Evolutionary conservation across 1,139 yeast species (phyloP), one percentile per base, ranked within the genome.

Genomic region (Eremothecium sinecaudum): DNA sequence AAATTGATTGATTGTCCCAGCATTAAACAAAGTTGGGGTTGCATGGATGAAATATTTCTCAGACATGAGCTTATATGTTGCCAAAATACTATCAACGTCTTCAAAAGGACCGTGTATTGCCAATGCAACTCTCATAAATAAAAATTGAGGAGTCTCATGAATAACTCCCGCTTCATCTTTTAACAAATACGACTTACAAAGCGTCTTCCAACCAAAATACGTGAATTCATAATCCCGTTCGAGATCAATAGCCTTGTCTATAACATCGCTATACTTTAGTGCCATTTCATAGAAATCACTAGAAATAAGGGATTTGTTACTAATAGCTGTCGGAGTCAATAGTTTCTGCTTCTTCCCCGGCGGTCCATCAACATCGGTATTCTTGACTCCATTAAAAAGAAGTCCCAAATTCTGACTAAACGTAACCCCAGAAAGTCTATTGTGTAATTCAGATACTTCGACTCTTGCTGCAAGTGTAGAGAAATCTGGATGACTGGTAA

Each of bases 401-500:
- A 28, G 26, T 9, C 27, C 31, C 22, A 45, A 22, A 21, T 45
- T 45, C 5, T 39, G 39, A 4, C 45, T 37, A 28, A 45, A 45
- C 3, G 41, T 31, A 7, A 37, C 26, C 8, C 38, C 37, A 4
- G 31, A 31, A 18, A 45, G 27, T 60, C 82, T 94, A 62, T 83
- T 86, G 67, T 87, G 96, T 56, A 87, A 69, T 60, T 84, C 83
- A 29, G 93, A 79, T 33, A 87, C 81, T 23, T 94, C 95, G 42
- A 90, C 78, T 63, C 98, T 78, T 20, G 97, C 97, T 34, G 96
- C 98, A 48, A 90, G 71, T 28, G 76, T 75, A 31, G 96, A 94
- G 52, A 90, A 87, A 62, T 90, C 97, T 15, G 97, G 97, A 59
- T 90, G 98, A 41, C 80, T 75, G 13, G 97, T 90, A 42, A 96